Conservation (phyloP, 2,329 filamentous ascomycete species). For the Akanthomyces muscarius region DNA sequence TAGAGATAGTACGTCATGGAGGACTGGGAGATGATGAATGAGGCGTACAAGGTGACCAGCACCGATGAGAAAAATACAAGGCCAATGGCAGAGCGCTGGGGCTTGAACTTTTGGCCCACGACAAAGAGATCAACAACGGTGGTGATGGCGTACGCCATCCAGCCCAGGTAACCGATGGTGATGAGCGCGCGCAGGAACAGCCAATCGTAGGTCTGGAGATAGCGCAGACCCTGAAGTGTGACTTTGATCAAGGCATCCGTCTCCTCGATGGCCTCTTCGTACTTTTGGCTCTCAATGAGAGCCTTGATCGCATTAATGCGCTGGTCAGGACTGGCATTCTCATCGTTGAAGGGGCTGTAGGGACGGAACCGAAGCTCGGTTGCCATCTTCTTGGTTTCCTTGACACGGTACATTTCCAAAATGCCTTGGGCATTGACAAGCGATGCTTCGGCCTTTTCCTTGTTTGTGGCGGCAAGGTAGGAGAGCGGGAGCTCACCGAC, state of each 20-base stretch:
- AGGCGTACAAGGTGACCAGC: constrained; percentile 71
- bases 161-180: constrained; percentile 86
- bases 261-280: constrained; percentile 74
- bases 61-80: constrained; percentile 68
- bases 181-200: constrained; percentile 86
- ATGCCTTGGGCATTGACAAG: constrained; percentile 82
- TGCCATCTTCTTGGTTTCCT: constrained; percentile 77
- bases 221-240: constrained; percentile 78
- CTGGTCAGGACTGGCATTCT: constrained; percentile 58
- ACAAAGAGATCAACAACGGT: constrained; percentile 88
- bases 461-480: constrained; percentile 67
- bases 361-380: constrained; percentile 74
- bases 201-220: constrained; percentile 98
- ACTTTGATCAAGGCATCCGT: constrained; percentile 73
- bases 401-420: constrained; percentile 92
- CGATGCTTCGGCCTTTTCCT: constrained; percentile 78
- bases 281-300: constrained; percentile 62
- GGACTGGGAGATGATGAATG: constrained; percentile 75
- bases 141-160: constrained; percentile 89
- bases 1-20: constrained; percentile 86
- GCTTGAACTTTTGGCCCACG: constrained; percentile 63
- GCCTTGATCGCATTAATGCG: constrained; percentile 64
- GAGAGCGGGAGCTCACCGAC: constrained; percentile 87
- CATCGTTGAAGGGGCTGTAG: constrained; percentile 64
- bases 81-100: constrained; percentile 58